Base-by-base conservation (phyloP, 176 grass and related monocot species). In the Areca catechu region DNA sequence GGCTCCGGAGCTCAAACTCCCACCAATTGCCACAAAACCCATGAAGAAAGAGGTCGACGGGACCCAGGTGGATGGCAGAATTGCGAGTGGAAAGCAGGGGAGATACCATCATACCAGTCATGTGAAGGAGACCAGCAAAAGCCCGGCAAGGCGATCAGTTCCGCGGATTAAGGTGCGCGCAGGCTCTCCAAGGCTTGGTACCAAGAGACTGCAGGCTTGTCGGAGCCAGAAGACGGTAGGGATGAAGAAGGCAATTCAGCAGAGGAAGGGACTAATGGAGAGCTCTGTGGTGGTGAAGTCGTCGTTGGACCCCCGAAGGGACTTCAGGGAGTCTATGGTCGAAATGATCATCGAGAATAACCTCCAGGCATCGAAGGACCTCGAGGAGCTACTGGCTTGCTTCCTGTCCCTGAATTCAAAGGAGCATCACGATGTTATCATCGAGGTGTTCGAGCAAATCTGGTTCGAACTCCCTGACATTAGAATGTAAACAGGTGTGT, bases 271-370 rank as follows among this genome's bases (percentile, higher is more conserved):
- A 9, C 15, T 72, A n/a, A 14, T 3, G 48, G 52, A 66, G 85
- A 86, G 91, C 72, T 86, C 86, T 30, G 66, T 85, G 47, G 76
- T 95, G 60, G 82, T 86, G 76, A 86, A 81, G 69, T 52, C 81
- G 52, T 89, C 90, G 2, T 61, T 71, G 3, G 73, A 86, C 14
- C 90, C 90, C 15, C 76, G 74, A 70, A 87, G 65, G 58, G 90
- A 89, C 69, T 95, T 95, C 58, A 23, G 81, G 65, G 85, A 72
- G 61, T 89, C 85, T 61, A 78, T 95, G 70, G 61, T 70, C 54
- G 85, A 89, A 67, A 89, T 95, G 90, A 83, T 95, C 60, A 56
- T 69, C 1, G 86, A 74, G 16, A 73, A 86, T 61, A 69, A 68
- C 22, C 74, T 86, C 30, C 52, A 79, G 0, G 57, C 71, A 73